Percentiles rank a stretch among this genome's conserved stretches.
Conservation (phyloP, 768 basidiomycete genomes). For the Mycena vulgaris region DNA sequence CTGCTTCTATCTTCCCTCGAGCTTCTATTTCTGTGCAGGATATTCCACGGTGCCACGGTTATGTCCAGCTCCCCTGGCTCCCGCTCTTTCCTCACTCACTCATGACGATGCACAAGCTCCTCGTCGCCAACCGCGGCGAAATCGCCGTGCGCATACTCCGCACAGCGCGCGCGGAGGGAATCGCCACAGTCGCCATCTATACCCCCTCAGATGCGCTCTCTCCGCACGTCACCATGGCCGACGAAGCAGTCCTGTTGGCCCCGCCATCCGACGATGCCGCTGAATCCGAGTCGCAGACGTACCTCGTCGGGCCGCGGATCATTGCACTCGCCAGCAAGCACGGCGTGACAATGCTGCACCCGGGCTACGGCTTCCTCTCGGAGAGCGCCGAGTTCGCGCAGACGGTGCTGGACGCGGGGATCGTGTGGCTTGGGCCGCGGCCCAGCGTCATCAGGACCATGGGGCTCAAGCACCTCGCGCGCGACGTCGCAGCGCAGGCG, state of each 20-base stretch:
- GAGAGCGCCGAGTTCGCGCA: constrained; percentile 73
- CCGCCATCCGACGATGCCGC: background rate
- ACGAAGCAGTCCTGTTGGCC: constrained; percentile 56
- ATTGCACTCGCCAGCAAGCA: constrained; percentile 58
- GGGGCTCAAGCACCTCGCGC: constrained; percentile 76
- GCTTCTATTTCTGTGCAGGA: constrained; percentile 2
- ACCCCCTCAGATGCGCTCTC: constrained; percentile 70
- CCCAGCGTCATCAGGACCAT: constrained; percentile 66
- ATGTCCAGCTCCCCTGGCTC: too few species aligned
- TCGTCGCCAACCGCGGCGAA: constrained; percentile 82
- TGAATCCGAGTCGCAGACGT: constrained; percentile 60
- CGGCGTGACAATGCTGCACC: constrained; percentile 68
- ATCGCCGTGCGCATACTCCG: constrained; percentile 77
- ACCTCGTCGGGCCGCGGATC: constrained; percentile 57
- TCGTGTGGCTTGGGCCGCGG: constrained; percentile 72
- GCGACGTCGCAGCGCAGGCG: constrained; percentile 59
- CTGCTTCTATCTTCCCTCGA: background rate
- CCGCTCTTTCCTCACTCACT: constrained; percentile 24
- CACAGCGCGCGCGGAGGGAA: constrained; percentile 66
- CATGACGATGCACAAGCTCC: constrained; percentile 60
- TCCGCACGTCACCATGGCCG: constrained; percentile 71
- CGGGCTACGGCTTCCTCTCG: constrained; percentile 77
- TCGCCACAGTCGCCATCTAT: constrained; percentile 73
- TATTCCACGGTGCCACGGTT: background rate
- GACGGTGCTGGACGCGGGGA: constrained; percentile 60